Base-by-base conservation (phyloP, 1,284 basidiomycete genomes). In the Trametes pubescens region DNA sequence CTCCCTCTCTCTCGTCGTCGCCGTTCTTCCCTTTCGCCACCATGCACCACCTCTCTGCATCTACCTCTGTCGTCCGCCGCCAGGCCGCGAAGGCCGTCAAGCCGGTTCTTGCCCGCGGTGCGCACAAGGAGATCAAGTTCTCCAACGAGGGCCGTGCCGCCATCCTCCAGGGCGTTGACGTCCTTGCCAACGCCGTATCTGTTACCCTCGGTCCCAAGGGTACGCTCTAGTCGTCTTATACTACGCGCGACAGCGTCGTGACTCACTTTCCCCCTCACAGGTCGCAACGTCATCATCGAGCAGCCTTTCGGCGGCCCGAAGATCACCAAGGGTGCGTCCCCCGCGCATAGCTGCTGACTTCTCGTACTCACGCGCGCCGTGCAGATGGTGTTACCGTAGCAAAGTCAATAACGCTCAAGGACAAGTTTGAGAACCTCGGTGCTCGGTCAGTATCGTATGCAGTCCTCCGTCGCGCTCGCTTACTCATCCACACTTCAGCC, bases 401-500 rank as follows among this genome's bases (percentile, higher is more conserved):
- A 66, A 98, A 98, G 84, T 84, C 95, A 26, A 96, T 99, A 75
- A 85, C 90, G 13, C 87, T 99, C 75, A 91, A 99, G 82, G 96
- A 99, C 89, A 98, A 96, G 82, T 98, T 99, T 74, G 95, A 99
- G 86, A 99, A 99, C 85, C 91, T 99, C 64, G 96, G 97, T 78
- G 96, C 97, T 76, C 92, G 95, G 92, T 95, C 81, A 73, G 90
- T 65, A 22, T 11, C 11, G 24, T 59, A 34, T 53, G 32, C 4
- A 18, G 4, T 16, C 32, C 13, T 14, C 24, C 8, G 5, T 3
- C 11, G 14, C 4, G 16, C 37, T 60, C 4, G 13, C 46, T 32
- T 52, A 6, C 54, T 69, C 57, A 68, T 47, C 10, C 32, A 16
- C 24, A 26, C 3, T 55, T 4, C 56, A 95, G 94, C 71, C 91